phyloP scores from a whole-genome alignment of 192 early-diverging fungal species.

The Diversispora epigaea region DNA sequence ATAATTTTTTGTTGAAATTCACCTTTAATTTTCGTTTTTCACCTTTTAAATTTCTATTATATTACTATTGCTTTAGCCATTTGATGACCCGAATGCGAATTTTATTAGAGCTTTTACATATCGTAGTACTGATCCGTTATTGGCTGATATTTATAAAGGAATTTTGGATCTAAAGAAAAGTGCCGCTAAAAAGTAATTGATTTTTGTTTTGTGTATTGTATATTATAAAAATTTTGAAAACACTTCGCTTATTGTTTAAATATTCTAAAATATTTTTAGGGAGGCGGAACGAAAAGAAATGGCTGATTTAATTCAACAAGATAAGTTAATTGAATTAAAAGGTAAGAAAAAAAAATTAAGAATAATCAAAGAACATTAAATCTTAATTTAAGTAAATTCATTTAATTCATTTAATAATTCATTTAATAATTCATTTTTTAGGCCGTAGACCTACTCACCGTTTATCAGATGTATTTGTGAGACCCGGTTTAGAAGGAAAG shows the following conservation, averaged over 20 bases:
- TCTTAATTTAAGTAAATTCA: not conserved
- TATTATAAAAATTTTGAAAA: not conserved
- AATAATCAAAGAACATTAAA: too few relatives aligned
- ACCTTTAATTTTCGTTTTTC: not conserved
- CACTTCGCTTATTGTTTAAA: not conserved
- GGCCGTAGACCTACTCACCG: conserved; percentile 61
- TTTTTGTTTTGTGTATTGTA: not conserved
- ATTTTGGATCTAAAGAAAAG: conserved; percentile 94
- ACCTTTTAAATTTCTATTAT: not conserved
- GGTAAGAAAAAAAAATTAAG: conserved; percentile 44
- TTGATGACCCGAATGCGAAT: conserved; percentile 82
- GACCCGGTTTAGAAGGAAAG: conserved; percentile 89
- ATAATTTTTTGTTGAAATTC: not conserved
- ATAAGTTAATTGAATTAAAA: conserved; percentile 74
- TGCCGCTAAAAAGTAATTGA: conserved; percentile 67
- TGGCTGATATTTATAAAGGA: conserved; percentile 81
- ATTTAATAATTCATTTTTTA: not conserved
- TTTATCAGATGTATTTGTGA: conserved; percentile 87
- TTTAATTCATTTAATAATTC: too few relatives aligned
- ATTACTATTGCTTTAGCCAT: conserved; percentile 51
- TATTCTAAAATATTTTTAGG: conserved; percentile 35
- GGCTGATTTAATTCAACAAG: conserved; percentile 96
- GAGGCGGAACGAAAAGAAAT: conserved; percentile 94
- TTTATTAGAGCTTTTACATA: conserved; percentile 93
- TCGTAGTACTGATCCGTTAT: conserved; percentile 79